Conservation (phyloP, 2,329 filamentous ascomycete genomes). For the Fusarium paranaense region DNA sequence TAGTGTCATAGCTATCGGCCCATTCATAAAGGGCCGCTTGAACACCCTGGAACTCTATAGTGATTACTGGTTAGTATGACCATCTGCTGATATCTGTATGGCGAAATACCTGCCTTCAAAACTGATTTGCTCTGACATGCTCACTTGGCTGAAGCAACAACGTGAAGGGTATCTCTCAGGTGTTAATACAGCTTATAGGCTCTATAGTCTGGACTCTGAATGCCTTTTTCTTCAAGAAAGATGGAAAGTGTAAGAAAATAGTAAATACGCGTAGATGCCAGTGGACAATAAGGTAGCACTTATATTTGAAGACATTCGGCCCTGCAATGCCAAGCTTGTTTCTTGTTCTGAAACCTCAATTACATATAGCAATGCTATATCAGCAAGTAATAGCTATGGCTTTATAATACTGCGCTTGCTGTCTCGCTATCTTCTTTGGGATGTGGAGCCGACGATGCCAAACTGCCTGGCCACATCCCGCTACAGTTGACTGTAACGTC, state of each 20-base stretch:
- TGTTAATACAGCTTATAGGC: no score
- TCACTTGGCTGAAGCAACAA: background rate
- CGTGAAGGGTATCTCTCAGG: background rate
- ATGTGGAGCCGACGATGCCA: background rate
- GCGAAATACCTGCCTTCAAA: background rate
- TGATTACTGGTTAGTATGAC: background rate
- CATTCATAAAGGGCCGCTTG: background rate
- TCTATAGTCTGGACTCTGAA: background rate
- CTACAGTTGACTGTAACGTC: background rate
- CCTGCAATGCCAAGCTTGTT: background rate
- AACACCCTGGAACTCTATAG: background rate
- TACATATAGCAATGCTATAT: background rate
- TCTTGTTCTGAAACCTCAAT: background rate
- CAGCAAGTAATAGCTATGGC: background rate
- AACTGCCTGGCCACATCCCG: background rate
- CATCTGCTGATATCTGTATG: background rate
- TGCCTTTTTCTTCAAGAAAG: no score
- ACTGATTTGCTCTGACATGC: background rate
- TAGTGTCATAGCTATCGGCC: slow-evolving; percentile 13
- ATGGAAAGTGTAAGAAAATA: background rate
- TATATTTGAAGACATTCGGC: background rate
- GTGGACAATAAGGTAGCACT: background rate
- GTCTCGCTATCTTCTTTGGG: background rate
- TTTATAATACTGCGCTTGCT: background rate
- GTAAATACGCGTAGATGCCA: background rate